Conservation (phyloP, 139 green algal species). For the Coelastrella sp. region DNA sequence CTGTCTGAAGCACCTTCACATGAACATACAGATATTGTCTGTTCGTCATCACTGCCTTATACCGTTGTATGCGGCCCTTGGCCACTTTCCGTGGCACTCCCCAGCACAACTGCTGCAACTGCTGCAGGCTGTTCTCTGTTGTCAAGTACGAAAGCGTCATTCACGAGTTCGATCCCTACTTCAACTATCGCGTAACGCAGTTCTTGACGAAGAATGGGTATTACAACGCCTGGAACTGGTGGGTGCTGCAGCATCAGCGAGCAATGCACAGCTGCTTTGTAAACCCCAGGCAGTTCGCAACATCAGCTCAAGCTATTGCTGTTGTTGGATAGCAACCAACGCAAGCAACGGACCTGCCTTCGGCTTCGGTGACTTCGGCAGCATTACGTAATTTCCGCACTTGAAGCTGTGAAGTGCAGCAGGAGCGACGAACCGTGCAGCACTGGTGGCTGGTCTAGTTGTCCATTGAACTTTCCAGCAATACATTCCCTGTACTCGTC, state of each 20-base stretch:
- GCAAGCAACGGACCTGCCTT: background rate
- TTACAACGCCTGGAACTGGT: slow-evolving; percentile 92
- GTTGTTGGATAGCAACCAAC: background rate
- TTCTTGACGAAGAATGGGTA: slow-evolving; percentile 90
- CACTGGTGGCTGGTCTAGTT: background rate
- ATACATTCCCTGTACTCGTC: too few relatives aligned
- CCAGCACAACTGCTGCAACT: background rate
- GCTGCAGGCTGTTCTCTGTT: slow-evolving; percentile 86
- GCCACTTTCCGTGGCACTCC: too few relatives aligned
- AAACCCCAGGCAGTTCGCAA: background rate
- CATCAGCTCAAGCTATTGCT: background rate
- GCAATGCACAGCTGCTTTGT: background rate
- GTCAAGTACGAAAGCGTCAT: slow-evolving; percentile 96
- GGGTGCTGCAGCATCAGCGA: background rate
- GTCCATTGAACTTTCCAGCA: too few relatives aligned
- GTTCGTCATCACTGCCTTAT: too few relatives aligned
- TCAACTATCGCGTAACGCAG: slow-evolving; percentile 91
- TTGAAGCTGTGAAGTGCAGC: too few relatives aligned
- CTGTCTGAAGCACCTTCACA: background rate
- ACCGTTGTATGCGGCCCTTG: too few relatives aligned
- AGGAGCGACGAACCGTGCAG: too few relatives aligned
- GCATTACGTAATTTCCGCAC: background rate
- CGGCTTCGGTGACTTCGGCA: background rate
- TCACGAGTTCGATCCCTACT: slow-evolving; percentile 89
- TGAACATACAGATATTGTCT: background rate